These are phyloP conservation scores for Ustulina deusta DNA, from an alignment of 2,329 filamentous ascomycete genomes.

Conservation along the genomic window DNA sequence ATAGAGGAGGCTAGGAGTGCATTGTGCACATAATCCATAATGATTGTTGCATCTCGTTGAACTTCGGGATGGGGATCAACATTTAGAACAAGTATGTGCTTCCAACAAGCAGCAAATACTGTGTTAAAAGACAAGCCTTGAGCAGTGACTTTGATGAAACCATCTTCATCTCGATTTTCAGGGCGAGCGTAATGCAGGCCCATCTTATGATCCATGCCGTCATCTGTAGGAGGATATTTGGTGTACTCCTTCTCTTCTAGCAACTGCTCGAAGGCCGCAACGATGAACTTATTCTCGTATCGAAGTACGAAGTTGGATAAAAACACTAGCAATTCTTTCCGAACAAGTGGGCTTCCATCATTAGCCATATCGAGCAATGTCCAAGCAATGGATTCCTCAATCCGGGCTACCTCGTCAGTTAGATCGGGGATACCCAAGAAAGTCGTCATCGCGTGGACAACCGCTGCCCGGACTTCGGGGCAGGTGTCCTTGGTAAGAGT, in stretches of 20 bases:
- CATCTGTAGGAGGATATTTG: conserved; percentile 65
- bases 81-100: conserved; percentile 88
- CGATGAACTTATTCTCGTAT: conserved; percentile 92
- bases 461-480: conserved; percentile 91
- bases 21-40: conserved; percentile 87
- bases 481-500: conserved; percentile 85
- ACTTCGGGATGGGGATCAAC: conserved; percentile 96
- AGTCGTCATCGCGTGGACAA: conserved; percentile 92
- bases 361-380: conserved; percentile 91
- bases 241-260: conserved; percentile 82
- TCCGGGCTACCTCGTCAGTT: conserved; percentile 88
- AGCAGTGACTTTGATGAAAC: conserved; percentile 66
- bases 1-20: conserved; percentile 82
- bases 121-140: conserved; percentile 83
- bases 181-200: conserved; percentile 71
- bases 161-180: conserved; percentile 68
- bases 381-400: conserved; percentile 91
- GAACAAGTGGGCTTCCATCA: conserved; percentile 93
- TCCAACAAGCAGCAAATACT: conserved; percentile 94
- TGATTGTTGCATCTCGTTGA: conserved; percentile 82
- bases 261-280: conserved; percentile 91
- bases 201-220: conserved; percentile 70
- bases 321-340: conserved; percentile 93
- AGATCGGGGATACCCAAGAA: conserved; percentile 94
- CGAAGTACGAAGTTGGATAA: conserved; percentile 90